A percentile compares a stretch with the other conserved stretches of the same genome.
Evolutionary conservation across 2,329 filamentous ascomycete genomes (phyloP).

Genomic region (Chrysoporthe austroafricana): DNA sequence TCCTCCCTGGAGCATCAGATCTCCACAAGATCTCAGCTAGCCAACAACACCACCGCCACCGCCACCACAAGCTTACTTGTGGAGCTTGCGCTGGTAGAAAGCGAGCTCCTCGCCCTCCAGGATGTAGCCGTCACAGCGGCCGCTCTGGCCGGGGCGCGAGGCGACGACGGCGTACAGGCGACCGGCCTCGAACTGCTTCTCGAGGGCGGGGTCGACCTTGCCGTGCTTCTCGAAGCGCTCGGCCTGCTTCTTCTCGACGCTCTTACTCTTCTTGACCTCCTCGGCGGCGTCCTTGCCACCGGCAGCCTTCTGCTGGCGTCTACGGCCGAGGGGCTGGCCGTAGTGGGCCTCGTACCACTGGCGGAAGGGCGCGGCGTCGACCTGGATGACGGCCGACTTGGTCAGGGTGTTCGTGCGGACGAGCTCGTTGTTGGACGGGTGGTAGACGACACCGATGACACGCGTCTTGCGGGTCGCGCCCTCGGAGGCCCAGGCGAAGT

Average conservation of each 20-base stretch:
- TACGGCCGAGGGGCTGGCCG: conserved; percentile 84
- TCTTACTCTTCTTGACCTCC: conserved; percentile 90
- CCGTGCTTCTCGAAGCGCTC: conserved; percentile 78
- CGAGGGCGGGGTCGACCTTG: conserved; percentile 90
- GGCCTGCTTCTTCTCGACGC: conserved; percentile 95
- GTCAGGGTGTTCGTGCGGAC: conserved; percentile 99
- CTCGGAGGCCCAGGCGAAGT: conserved; percentile 99
- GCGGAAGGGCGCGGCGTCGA: conserved; percentile 98
- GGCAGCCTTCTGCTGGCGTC: conserved; percentile 81
- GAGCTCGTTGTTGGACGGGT: conserved; percentile 99
- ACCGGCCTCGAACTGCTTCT: conserved; percentile 99
- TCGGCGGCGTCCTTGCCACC: conserved; percentile 60
- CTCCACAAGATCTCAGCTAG: conserved; percentile 18
- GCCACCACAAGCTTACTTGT: conserved; percentile 73
- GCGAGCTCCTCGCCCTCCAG: conserved; percentile 99
- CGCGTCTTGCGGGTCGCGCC: conserved; percentile 98
- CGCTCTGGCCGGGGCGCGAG: conserved; percentile 94
- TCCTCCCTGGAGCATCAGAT: background rate
- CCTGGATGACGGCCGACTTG: conserved; percentile 97
- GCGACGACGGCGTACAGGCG: conserved; percentile 93
- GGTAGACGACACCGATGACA: conserved; percentile 97
- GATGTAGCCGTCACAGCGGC: conserved; percentile 95
- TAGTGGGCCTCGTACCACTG: conserved; percentile 99
- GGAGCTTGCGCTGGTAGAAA: conserved; percentile 99
- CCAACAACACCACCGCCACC: background rate